Evolutionary conservation across 2,329 filamentous ascomycete genomes (phyloP).

Genomic region (Apiospora arundinis): DNA sequence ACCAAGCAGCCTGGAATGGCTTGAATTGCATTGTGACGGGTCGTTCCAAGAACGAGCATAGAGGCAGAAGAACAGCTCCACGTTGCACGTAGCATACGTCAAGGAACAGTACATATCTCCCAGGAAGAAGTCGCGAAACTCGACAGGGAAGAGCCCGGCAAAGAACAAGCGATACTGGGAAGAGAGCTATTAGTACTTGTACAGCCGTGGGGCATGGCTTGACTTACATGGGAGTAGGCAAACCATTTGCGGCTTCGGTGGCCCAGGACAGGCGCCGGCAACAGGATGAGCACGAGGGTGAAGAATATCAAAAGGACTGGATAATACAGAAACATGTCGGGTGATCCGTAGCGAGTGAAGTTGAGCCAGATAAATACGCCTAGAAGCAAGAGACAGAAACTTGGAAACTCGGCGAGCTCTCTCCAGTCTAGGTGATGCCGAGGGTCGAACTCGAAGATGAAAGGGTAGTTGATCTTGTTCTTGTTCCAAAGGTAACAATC

Average conservation of each 20-base stretch:
- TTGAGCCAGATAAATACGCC: constrained; percentile 90
- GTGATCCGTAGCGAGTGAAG: constrained; percentile 72
- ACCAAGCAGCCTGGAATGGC: constrained; percentile 80
- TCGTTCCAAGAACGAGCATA: constrained; percentile 81
- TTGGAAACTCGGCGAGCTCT: constrained; percentile 84
- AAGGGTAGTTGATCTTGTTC: constrained; percentile 92
- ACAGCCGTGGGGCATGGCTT: constrained; percentile 43
- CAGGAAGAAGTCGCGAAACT: constrained; percentile 96
- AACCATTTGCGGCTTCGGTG: constrained; percentile 84
- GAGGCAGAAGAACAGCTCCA: constrained; percentile 92
- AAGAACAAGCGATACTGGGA: constrained; percentile 88
- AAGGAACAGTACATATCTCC: constrained; percentile 98
- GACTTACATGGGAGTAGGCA: constrained; percentile 81
- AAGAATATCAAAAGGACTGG: constrained; percentile 80
- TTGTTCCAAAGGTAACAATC: constrained; percentile 83
- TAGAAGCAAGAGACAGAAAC: constrained; percentile 78
- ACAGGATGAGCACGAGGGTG: constrained; percentile 71
- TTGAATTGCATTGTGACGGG: constrained; percentile 82
- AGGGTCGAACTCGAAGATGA: constrained; percentile 95
- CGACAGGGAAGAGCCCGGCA: constrained; percentile 88
- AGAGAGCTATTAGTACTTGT: constrained; percentile 37
- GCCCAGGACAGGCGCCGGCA: constrained; percentile 78
- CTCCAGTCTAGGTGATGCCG: constrained; percentile 89
- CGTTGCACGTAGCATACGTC: constrained; percentile 87
- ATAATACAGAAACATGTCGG: constrained; percentile 81